Evolutionary conservation across 192 early-diverging fungal genomes (phyloP).

Genomic region (Gonapodya prolifera): DNA sequence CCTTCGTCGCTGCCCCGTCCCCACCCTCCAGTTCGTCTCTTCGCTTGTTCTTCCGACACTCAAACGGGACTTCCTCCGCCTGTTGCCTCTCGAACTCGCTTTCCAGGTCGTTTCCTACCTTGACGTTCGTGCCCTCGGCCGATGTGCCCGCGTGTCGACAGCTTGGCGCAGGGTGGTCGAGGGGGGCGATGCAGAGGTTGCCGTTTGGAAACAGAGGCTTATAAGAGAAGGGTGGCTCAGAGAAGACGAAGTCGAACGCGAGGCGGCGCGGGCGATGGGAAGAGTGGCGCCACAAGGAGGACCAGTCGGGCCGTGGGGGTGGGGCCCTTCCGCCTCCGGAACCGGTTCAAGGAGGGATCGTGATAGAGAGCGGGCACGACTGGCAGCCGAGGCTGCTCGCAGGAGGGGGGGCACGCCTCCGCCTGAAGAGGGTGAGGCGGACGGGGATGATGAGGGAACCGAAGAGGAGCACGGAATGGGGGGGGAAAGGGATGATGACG

Average conservation of each 20-base stretch:
- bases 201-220: constrained; percentile 35
- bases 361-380: neutral
- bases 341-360: neutral
- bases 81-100: constrained; percentile 53
- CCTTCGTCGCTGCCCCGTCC: constrained; percentile 63
- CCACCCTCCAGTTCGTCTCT: constrained; percentile 82
- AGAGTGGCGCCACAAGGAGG: neutral
- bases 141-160: constrained; percentile 67
- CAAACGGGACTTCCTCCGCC: constrained; percentile 79
- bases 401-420: neutral
- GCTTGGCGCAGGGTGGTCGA: constrained; percentile 69
- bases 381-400: neutral
- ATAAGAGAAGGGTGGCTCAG: constrained; percentile 23
- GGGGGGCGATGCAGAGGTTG: constrained; percentile 43
- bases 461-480: neutral
- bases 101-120: constrained; percentile 73
- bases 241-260: constrained; percentile 20
- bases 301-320: neutral
- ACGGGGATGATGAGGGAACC: neutral
- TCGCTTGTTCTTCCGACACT: constrained; percentile 78
- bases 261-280: neutral
- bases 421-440: neutral
- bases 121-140: constrained; percentile 64
- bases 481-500: neutral
- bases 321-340: neutral